These are phyloP conservation scores for Begonia loranthoides DNA, from an alignment of 306 rosid genomes.

Conservation along the genomic window DNA sequence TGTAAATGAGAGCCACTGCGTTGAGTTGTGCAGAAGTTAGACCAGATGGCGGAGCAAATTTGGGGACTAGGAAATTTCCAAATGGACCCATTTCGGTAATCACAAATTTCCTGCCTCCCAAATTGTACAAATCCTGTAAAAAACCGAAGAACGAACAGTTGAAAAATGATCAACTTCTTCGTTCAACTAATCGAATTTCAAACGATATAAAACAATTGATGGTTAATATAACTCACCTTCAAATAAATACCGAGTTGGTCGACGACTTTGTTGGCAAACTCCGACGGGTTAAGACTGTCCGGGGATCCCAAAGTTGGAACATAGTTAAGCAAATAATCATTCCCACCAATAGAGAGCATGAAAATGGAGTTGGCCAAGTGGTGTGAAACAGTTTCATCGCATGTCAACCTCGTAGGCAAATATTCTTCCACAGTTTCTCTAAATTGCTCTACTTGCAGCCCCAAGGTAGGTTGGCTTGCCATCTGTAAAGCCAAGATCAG, in stretches of 20 bases:
- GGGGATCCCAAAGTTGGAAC: background rate
- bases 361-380: background rate
- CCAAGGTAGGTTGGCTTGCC: too few species aligned
- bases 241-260: background rate
- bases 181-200: too few species aligned
- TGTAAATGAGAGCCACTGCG: background rate
- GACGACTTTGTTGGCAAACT: background rate
- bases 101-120: background rate
- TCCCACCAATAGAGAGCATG: background rate
- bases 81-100: background rate
- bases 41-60: background rate
- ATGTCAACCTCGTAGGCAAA: too few species aligned
- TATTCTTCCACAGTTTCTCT: too few species aligned
- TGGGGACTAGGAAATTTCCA: background rate
- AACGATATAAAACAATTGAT: too few species aligned
- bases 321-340: background rate
- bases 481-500: too few species aligned
- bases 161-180: too few species aligned
- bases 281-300: background rate
- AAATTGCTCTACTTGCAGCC: too few species aligned
- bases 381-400: too few species aligned
- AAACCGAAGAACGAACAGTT: background rate
- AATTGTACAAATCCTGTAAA: background rate
- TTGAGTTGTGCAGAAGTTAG: too few species aligned
- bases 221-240: background rate